Evolutionary conservation across 2,329 filamentous ascomycete species (phyloP), one percentile per base, ranked within the genome.

Genomic region (Geoglossum cookeanum): DNA sequence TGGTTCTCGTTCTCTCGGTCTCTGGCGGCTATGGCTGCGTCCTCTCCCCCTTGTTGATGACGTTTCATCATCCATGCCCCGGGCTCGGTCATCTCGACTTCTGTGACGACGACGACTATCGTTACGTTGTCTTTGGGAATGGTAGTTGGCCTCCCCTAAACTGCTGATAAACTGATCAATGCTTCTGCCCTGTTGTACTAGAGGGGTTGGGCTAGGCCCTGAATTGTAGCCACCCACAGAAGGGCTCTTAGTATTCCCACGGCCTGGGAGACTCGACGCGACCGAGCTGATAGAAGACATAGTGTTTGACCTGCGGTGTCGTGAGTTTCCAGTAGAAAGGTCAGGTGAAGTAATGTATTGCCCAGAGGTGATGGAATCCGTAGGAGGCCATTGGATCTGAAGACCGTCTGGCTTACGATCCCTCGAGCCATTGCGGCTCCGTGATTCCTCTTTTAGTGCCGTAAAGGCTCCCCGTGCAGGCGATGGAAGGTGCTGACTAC

Each of bases 121-220:
- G 30, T 70, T 67, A 33, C 77, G 75, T 56, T 75, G 71, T 60
- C 74, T 77, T 61, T 72, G 74, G 3, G 75, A 72, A 64, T 82
- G 80, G 59, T 80, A 78, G 58, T 81, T 81, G 8, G 87, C 86
- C 55, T 87, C 79, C 37, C 94, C 88, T 1, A 95, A 71, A 66
- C 87, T 92, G 69, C 82, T 87, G 61, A 94, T 90, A 65, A 92
- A 94, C 61, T 90, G 83, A 62, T 94, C 86, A 39, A 87, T 78
- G 61, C 80, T 87, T 60, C 81, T 78, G 45, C 76, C 77, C 62
- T 79, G 83, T 9, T 77, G 72, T 60, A 77, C 4, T 13, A 53
- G 9, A 35, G 49, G 49, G 17, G 30, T 53, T 6, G 29, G 29
- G 11, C 37, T 32, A 17, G 49, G 4, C 7, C 49, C 49, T 5